phyloP scores from a whole-genome alignment of 345 rosid species.

The Lepidium didymum region DNA sequence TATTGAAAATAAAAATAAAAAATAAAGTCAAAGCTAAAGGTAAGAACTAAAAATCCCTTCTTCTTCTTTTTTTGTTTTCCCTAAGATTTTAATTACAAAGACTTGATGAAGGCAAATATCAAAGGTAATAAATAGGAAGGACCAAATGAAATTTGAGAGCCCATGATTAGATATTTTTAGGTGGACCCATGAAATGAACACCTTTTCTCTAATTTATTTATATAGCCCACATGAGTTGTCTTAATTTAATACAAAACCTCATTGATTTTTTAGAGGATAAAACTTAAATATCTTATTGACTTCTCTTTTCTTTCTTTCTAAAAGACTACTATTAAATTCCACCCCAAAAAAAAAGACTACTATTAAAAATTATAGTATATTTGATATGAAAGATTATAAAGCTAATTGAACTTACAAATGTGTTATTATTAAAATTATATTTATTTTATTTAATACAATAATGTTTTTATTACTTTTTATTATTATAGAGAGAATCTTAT shows the following conservation, averaged over 20 bases:
- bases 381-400: neutral
- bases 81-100: no score
- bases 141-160: neutral
- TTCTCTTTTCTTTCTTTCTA: neutral
- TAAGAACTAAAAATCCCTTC: no score
- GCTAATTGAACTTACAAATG: neutral
- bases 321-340: neutral
- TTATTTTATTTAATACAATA: neutral
- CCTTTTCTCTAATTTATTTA: neutral
- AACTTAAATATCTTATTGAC: no score
- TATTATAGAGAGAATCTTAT: neutral
- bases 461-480: no score
- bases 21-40: no score
- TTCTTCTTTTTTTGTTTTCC: no score
- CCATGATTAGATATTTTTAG: slow-evolving; percentile 8
- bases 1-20: no score
- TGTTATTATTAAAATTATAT: no score
- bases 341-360: neutral
- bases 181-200: neutral
- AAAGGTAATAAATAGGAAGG: neutral
- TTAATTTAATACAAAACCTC: neutral
- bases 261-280: neutral
- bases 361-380: neutral
- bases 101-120: no score
- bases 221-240: neutral